Evolutionary conservation across 768 basidiomycete genomes (phyloP), one percentile per base, ranked within the genome.

Genomic region (Suillus discolor): DNA sequence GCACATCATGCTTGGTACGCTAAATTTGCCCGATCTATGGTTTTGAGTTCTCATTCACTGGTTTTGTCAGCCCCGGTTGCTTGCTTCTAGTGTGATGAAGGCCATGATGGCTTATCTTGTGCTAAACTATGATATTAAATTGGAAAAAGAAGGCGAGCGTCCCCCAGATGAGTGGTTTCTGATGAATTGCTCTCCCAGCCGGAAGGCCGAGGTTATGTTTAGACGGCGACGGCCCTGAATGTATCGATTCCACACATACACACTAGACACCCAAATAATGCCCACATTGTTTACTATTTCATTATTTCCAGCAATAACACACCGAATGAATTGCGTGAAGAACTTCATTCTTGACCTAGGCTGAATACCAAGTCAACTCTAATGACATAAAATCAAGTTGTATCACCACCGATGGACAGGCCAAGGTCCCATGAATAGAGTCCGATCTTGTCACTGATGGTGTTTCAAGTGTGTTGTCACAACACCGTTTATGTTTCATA

Each of bases 51-150:
- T 23, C 47, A 42, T 62, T 71, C 49, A 71, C 64, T 11, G 23
- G 28, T 53, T 36, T 28, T n/a, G 39, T 18, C 64, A 82, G 81
- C 65, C 81, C 81, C 4, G 81, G 82, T 6, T 75, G 82, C 12
- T 81, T 64, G 80, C 73, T 34, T 79, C 79, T 5, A 75, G 76
- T 31, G 70, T 75, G 71, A 71, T 82, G 71, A 82, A 82, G 38
- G 71, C 76, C 1, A 76, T 79, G 69, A 71, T 81, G 71, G 82
- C 82, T 36, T 73, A 80, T 65, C 66, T 83, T 65, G 72, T 82
- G 15, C 62, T 79, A 62, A 74, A 76, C 65, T 82, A 82, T 70
- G 82, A 82, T 65, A 71, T 82, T 42, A 74, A 74, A 57, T 65
- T 79, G 41, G 75, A 79, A 59, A 51, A 74, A 53, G 76, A 76